Conservation (phyloP, 2,329 filamentous ascomycete species). For the Blastomyces gilchristii region DNA sequence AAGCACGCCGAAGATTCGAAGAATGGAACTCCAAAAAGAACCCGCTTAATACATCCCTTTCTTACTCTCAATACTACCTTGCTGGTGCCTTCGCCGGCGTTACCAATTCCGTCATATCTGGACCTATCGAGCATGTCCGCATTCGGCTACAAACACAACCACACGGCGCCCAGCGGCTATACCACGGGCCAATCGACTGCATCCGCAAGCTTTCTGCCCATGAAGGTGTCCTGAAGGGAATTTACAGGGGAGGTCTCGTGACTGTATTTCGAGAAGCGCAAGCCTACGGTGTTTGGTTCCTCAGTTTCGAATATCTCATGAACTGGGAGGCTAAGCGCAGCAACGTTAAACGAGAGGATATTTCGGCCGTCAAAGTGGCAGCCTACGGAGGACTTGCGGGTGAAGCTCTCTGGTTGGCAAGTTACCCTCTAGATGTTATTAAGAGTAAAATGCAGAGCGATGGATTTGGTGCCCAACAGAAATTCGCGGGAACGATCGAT, state of each 20-base stretch:
- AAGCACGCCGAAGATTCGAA: constrained; percentile 78
- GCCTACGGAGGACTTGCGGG: constrained; percentile 87
- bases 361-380: constrained; percentile 77
- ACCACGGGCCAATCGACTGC: constrained; percentile 79
- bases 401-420: constrained; percentile 84
- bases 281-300: constrained; percentile 93
- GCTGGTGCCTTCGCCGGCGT: constrained; percentile 87
- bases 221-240: constrained; percentile 57
- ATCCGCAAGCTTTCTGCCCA: constrained; percentile 67
- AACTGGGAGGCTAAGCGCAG: constrained; percentile 75
- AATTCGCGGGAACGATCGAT: constrained; percentile 74
- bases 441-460: constrained; percentile 99
- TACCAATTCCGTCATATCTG: constrained; percentile 77
- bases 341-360: constrained; percentile 60
- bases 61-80: constrained; percentile 78
- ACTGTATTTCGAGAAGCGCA: constrained; percentile 83
- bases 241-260: constrained; percentile 81
- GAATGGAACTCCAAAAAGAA: constrained; percentile 50
- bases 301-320: constrained; percentile 94
- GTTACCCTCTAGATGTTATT: constrained; percentile 92
- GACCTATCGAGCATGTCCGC: constrained; percentile 91
- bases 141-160: constrained; percentile 95
- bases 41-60: constrained; percentile 43
- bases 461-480: constrained; percentile 63
- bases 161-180: constrained; percentile 68